Evolutionary conservation across 352 stramenopile genomes (phyloP).

Genomic region (Phytophthora constricta): DNA sequence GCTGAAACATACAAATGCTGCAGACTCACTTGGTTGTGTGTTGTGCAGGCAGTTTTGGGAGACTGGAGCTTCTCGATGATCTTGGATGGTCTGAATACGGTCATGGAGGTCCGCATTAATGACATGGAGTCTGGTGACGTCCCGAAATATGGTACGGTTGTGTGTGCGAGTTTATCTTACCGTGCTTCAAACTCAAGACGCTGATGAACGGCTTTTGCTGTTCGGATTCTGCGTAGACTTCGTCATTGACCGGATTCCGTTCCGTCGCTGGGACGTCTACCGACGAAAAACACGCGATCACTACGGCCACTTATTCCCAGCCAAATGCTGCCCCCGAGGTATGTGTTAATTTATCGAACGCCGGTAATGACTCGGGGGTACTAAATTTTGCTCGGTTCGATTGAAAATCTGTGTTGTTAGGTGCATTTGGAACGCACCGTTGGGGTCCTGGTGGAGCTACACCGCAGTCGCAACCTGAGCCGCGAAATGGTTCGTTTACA

Average conservation of each 20-base stretch:
- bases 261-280: constrained; percentile 85
- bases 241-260: constrained; percentile 79
- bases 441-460: constrained; percentile 69
- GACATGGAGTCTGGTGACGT: constrained; percentile 75
- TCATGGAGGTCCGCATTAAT: constrained; percentile 88
- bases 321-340: constrained; percentile 46
- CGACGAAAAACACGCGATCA: constrained; percentile 66
- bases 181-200: background rate
- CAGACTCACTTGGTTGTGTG: constrained; percentile 2
- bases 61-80: constrained; percentile 86
- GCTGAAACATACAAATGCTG: constrained; percentile 10
- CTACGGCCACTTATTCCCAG: constrained; percentile 49
- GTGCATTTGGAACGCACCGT: constrained; percentile 65
- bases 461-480: constrained; percentile 37
- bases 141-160: constrained; percentile 80
- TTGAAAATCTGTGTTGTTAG: constrained; percentile 35
- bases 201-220: background rate
- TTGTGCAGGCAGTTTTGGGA: constrained; percentile 60
- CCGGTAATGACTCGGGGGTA: too few species aligned
- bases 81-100: constrained; percentile 72
- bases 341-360: constrained; percentile 13
- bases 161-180: background rate
- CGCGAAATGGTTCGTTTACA: constrained; percentile 30
- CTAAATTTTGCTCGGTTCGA: background rate
- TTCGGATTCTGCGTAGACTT: constrained; percentile 50